Evolutionary conservation across 805 yeast species (phyloP).

Genomic region (Scheffersomyces coipomensis): DNA sequence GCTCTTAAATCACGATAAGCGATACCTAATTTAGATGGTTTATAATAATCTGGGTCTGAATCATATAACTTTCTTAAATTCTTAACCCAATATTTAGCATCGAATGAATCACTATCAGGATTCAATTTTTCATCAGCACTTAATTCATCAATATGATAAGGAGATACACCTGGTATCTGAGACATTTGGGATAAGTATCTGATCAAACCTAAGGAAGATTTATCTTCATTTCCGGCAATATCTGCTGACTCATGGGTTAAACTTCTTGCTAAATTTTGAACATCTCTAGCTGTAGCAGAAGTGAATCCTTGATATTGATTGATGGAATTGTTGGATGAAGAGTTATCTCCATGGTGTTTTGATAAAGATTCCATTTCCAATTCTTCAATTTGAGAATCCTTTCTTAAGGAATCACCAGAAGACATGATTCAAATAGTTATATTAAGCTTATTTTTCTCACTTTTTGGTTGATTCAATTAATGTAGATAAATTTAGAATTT

Average conservation of each 20-base stretch:
- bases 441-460: too few species aligned
- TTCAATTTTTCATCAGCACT: conserved; percentile 45
- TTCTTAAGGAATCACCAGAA: conserved; percentile 7
- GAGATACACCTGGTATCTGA: conserved; percentile 47
- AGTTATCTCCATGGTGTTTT: too few species aligned
- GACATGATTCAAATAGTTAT: too few species aligned
- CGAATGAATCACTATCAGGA: conserved; percentile 58
- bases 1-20: conserved; percentile 59
- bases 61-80: conserved; percentile 54
- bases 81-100: conserved; percentile 65
- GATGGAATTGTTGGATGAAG: conserved; percentile 13
- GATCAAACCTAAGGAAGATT: conserved; percentile 22
- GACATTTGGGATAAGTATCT: conserved; percentile 49
- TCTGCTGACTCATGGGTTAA: conserved; percentile 20
- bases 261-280: conserved; percentile 44
- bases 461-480: too few species aligned
- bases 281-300: conserved; percentile 26
- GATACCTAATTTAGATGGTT: conserved; percentile 58
- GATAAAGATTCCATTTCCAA: too few species aligned
- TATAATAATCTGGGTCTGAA: conserved; percentile 60
- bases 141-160: conserved; percentile 21
- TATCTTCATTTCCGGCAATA: conserved; percentile 6
- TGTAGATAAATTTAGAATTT: too few species aligned
- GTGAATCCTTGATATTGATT: conserved; percentile 36
- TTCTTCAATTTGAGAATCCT: conserved; percentile 7